Conservation (phyloP, 352 stramenopile genomes). For the Blastocystis sp. region DNA sequence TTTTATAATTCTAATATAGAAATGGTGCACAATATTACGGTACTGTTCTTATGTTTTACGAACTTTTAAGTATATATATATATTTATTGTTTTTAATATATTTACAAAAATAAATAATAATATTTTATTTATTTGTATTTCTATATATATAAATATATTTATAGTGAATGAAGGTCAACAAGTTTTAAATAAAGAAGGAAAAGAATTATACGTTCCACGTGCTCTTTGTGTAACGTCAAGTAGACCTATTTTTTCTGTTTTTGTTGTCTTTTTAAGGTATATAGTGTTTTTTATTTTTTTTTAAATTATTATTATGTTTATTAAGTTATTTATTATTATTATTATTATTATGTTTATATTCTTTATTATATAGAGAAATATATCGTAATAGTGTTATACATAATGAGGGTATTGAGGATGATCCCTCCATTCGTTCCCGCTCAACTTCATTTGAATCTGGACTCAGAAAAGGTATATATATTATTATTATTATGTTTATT, state of each 20-base stretch:
- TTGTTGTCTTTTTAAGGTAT: slow-evolving; percentile 38
- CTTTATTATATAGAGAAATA: slow-evolving; percentile 19
- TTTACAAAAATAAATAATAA: no score
- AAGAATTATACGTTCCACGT: slow-evolving; percentile 20
- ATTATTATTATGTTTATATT: no score
- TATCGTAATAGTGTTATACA: slow-evolving; percentile 23
- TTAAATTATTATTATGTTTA: no score
- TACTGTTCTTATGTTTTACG: slow-evolving; percentile 28
- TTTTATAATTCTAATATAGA: slow-evolving; percentile 3
- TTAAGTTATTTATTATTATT: no score
- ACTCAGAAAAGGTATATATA: slow-evolving; percentile 26
- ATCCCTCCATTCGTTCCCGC: background rate
- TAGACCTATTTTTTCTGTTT: slow-evolving; percentile 27
- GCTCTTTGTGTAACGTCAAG: slow-evolving; percentile 20
- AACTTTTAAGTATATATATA: slow-evolving; percentile 20
- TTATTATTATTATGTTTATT: background rate
- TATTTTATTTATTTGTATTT: no score
- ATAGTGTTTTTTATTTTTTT: no score
- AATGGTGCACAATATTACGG: slow-evolving; percentile 27
- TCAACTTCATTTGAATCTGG: slow-evolving; percentile 26
- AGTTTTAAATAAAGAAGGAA: slow-evolving; percentile 11
- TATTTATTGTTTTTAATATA: background rate
- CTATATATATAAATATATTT: no score
- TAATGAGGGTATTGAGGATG: slow-evolving; percentile 25
- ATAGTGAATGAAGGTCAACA: slow-evolving; percentile 23